Conservation (phyloP, 352 stramenopile genomes). For the Pythium phragmitis region DNA sequence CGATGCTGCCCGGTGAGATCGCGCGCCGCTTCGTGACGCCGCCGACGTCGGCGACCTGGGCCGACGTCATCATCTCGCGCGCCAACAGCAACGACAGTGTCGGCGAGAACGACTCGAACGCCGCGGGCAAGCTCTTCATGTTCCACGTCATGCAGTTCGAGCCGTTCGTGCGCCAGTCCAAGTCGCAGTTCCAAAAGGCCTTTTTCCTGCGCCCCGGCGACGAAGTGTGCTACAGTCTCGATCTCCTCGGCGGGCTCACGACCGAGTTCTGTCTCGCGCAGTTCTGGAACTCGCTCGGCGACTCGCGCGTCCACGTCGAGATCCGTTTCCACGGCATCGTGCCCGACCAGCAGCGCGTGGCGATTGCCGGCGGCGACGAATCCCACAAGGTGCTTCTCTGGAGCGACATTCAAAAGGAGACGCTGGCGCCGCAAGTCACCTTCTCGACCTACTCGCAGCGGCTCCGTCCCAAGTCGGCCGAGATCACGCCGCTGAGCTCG, state of each 20-base stretch:
- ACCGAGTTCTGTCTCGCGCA: constrained; percentile 89
- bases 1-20: constrained; percentile 63
- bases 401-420: constrained; percentile 74
- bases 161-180: constrained; percentile 79
- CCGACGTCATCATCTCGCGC: constrained; percentile 79
- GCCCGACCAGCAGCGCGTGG: constrained; percentile 57
- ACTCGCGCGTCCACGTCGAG: constrained; percentile 76
- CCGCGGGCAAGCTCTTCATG: constrained; percentile 77
- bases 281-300: constrained; percentile 88
- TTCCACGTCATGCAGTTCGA: constrained; percentile 90
- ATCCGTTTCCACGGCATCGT: constrained; percentile 87
- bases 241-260: constrained; percentile 72
- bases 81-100: constrained; percentile 24
- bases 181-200: constrained; percentile 64
- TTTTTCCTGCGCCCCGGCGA: constrained; percentile 69
- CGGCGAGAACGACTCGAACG: constrained; percentile 57
- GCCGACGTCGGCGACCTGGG: constrained; percentile 80
- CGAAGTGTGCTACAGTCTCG: constrained; percentile 67
- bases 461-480: constrained; percentile 69
- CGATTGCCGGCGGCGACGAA: constrained; percentile 60
- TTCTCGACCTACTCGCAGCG: constrained; percentile 87
- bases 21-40: constrained; percentile 82
- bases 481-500: constrained; percentile 79
- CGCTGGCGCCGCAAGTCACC: constrained; percentile 61
- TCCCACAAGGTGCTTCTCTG: constrained; percentile 76